Evolutionary conservation across 257 asterid species (phyloP).

Genomic region (Salvia miltiorrhiza): DNA sequence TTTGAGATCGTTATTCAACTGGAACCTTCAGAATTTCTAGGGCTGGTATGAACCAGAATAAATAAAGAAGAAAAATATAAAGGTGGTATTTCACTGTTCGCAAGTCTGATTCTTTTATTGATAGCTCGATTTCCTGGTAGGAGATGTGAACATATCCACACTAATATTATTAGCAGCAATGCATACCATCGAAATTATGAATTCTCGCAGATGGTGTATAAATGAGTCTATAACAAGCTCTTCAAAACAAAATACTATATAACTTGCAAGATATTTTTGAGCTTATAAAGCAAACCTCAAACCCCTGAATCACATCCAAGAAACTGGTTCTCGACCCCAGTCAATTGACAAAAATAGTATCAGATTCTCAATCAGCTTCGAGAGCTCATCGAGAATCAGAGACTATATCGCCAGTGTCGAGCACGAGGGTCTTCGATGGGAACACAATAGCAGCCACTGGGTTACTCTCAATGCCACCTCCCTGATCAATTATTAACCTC

Average conservation of each 20-base stretch:
- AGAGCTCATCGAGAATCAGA: background rate
- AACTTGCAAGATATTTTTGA: background rate
- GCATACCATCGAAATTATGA: background rate
- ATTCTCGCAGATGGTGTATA: no score
- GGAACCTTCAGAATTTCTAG: no score
- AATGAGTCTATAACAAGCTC: background rate
- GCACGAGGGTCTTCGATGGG: slow-evolving; percentile 68
- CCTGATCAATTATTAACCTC: slow-evolving; percentile 70
- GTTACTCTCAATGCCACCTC: slow-evolving; percentile 67
- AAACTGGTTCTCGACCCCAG: background rate
- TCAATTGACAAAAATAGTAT: background rate
- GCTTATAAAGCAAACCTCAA: background rate
- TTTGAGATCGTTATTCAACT: no score
- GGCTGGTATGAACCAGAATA: no score
- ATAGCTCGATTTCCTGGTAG: no score
- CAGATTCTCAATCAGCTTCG: background rate
- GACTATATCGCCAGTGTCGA: slow-evolving; percentile 38
- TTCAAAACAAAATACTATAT: background rate
- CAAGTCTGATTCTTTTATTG: no score
- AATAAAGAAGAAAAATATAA: no score
- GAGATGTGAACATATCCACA: no score
- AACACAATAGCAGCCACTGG: slow-evolving; percentile 82
- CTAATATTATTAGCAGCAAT: no score
- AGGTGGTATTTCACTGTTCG: no score
- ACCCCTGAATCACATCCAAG: background rate